These are phyloP conservation scores for Plasmodium ovale DNA, from an alignment of 169 alveolate species.

Conservation along the genomic window DNA sequence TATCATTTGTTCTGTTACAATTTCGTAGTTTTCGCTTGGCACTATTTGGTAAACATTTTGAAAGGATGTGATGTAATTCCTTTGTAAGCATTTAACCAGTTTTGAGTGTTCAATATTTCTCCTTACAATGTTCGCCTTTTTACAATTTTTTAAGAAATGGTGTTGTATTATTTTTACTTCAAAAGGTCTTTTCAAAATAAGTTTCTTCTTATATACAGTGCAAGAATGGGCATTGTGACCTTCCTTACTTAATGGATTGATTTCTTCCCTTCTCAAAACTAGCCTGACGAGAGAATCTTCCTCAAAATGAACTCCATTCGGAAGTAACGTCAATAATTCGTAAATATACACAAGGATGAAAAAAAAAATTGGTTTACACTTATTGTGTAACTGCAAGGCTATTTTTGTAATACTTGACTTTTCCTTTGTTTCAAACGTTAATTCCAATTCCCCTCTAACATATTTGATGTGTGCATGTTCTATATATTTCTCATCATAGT, in stretches of 20 bases:
- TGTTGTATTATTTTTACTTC: not conserved
- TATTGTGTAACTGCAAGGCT: conserved; percentile 13
- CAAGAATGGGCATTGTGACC: not conserved
- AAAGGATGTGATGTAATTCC: conserved; percentile 10
- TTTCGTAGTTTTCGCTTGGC: conserved; percentile 43
- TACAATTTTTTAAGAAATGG: not conserved
- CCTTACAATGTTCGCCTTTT: not conserved
- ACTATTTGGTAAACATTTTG: conserved; percentile 16
- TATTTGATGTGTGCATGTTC: conserved; percentile 14
- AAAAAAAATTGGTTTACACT: conserved; percentile 39
- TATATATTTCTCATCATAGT: conserved; percentile 26
- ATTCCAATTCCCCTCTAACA: conserved; percentile 17
- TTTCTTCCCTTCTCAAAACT: conserved; percentile 5
- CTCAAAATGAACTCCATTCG: conserved; percentile 24
- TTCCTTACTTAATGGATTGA: not conserved
- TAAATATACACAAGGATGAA: conserved; percentile 6
- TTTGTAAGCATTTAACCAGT: conserved; percentile 5
- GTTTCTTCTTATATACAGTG: not conserved
- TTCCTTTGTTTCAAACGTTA: conserved; percentile 3
- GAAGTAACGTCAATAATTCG: conserved; percentile 22
- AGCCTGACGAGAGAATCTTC: conserved; percentile 22
- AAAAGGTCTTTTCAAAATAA: not conserved
- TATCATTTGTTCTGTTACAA: conserved; percentile 20
- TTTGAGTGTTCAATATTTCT: not conserved
- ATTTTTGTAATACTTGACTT: conserved; percentile 28